Evolutionary conservation across 257 asterid species (phyloP), one percentile per base, ranked within the genome.

Genomic region (Avicennia marina): DNA sequence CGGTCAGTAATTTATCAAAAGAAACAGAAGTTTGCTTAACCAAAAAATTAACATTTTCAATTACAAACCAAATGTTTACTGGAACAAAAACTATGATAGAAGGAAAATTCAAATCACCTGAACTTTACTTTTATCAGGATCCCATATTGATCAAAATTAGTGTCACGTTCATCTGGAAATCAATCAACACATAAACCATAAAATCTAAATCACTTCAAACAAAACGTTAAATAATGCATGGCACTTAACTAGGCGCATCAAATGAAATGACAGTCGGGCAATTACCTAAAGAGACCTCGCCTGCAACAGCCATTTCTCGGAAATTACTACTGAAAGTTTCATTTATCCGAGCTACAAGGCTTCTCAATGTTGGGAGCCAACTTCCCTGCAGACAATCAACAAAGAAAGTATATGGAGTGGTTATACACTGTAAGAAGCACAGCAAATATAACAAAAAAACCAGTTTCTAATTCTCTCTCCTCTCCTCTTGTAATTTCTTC

Each of bases 221-320:
- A 17, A 62, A 64, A 51, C 25, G 21, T 31, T 26, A 1, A 60
- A 51, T 42, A 33, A 36, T 45, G 39, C 31, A 60, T 42, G 44
- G 8, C 31, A 58, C 22, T 60, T 67, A 15, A 19, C 5, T 26
- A 29, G 58, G 46, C 13, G 29, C 34, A 22, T 48, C 27, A 21
- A 53, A 61, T 25, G 32, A 54, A 60, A 43, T 15, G 32, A 43
- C 39, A 3, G 51, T 62, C 18, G 21, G 60, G 63, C 24, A 38
- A 39, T 45, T 74, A 89, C 98, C 98, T 57, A 91, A 68, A 53
- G 89, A 83, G 42, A 91, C 98, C 73, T 91, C 95, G 68, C 98
- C 96, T 18, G 98, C 96, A 33, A 91, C 98, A 56, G 98, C 98
- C 98, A 91, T 91, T 76, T 91, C 96, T 81, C 82, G 89, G 75